Percentiles rank a stretch among this genome's conserved stretches.
phyloP scores from a whole-genome alignment of 805 yeast genomes.

The Lipomyces chichibuensis region DNA sequence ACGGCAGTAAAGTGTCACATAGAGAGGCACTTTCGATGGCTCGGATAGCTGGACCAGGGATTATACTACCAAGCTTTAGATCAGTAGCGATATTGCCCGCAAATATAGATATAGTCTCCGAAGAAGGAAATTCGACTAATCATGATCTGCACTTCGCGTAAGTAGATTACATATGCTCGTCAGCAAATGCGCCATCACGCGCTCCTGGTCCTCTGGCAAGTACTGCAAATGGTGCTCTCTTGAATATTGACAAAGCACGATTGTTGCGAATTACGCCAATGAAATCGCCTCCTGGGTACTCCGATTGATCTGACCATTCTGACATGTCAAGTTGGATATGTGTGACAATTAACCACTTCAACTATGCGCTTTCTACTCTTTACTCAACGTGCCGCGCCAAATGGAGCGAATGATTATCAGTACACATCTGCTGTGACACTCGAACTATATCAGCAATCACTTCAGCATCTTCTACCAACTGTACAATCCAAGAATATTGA shows the following conservation, averaged over 20 bases:
- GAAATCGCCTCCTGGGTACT: constrained; percentile 47
- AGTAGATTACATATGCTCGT: constrained; percentile 11
- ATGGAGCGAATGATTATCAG: constrained; percentile 41
- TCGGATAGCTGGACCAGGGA: too few relatives aligned
- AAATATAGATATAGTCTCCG: not conserved
- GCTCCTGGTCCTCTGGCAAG: not conserved
- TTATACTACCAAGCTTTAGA: too few relatives aligned
- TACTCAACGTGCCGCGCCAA: too few relatives aligned
- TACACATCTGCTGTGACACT: constrained; percentile 43
- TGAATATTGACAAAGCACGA: constrained; percentile 1
- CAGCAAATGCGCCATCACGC: constrained; percentile 9
- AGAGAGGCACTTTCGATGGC: too few relatives aligned
- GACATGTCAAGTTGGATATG: constrained; percentile 35
- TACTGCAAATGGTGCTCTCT: not conserved
- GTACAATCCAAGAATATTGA: constrained; percentile 35
- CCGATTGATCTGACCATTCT: too few relatives aligned
- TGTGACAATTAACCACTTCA: constrained; percentile 44
- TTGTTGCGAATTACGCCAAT: constrained; percentile 42
- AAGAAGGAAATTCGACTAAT: not conserved
- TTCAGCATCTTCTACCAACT: constrained; percentile 17
- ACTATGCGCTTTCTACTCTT: constrained; percentile 40
- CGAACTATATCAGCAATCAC: constrained; percentile 30
- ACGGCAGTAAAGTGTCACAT: too few relatives aligned
- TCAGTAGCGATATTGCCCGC: too few relatives aligned
- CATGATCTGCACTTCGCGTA: constrained; percentile 11